Evolutionary conservation across 2,329 filamentous ascomycete genomes (phyloP).

Genomic region (Pseudogymnoascus sp.): DNA sequence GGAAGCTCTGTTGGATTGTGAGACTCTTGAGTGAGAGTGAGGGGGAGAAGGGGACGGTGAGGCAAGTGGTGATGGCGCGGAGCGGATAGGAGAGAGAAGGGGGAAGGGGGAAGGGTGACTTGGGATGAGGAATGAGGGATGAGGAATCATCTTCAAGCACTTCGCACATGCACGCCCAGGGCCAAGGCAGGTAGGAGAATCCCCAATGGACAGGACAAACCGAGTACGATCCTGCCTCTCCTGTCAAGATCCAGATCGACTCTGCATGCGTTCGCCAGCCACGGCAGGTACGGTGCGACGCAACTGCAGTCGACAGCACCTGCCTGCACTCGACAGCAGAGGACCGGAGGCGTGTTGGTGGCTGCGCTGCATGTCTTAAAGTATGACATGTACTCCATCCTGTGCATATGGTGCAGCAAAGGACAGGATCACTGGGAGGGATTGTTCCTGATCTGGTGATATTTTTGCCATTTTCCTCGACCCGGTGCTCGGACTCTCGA

Average conservation of each 20-base stretch:
- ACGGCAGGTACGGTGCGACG: background rate
- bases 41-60: background rate
- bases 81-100: background rate
- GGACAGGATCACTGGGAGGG: background rate
- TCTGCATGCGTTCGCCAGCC: conserved; percentile 2
- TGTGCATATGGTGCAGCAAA: background rate
- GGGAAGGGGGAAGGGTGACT: background rate
- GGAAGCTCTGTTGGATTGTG: background rate
- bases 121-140: background rate
- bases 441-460: background rate
- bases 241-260: conserved; percentile 5
- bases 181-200: background rate
- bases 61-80: background rate
- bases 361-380: background rate
- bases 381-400: background rate
- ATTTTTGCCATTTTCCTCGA: background rate
- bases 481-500: conserved; percentile 3
- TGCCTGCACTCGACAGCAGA: conserved; percentile 1
- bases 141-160: background rate
- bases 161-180: background rate
- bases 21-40: background rate
- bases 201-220: background rate
- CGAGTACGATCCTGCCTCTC: conserved; percentile 1
- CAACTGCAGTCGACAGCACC: background rate
- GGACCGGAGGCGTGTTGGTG: background rate